These are phyloP conservation scores for Aureobasidium sp. DNA, from an alignment of 2,329 filamentous ascomycete species.

Conservation along the genomic window DNA sequence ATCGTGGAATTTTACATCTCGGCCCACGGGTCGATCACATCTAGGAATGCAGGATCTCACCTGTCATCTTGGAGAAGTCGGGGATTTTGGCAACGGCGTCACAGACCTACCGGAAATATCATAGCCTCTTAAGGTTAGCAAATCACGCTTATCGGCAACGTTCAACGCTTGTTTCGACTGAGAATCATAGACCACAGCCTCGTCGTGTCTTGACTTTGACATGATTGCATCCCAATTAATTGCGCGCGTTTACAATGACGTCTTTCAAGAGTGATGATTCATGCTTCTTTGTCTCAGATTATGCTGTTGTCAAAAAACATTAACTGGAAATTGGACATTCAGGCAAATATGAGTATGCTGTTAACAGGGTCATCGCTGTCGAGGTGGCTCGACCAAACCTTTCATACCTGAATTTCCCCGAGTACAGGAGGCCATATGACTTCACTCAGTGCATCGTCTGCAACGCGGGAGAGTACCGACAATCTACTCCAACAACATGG, in stretches of 20 bases:
- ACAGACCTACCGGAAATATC: not conserved
- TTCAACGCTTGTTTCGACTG: not conserved
- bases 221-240: too few species aligned
- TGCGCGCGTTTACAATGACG: not conserved
- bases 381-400: not conserved
- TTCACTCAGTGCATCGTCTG: not conserved
- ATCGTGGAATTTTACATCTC: not conserved
- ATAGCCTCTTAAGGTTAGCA: conserved; percentile 1
- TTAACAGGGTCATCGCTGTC: not conserved
- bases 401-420: not conserved
- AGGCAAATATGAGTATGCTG: not conserved
- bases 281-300: not conserved
- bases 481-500: conserved; percentile 14
- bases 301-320: not conserved
- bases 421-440: not conserved
- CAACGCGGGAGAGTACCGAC: conserved; percentile 1
- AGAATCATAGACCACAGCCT: not conserved
- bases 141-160: not conserved
- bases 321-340: not conserved
- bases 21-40: not conserved
- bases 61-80: not conserved
- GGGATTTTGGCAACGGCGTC: not conserved
- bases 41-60: not conserved
- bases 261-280: not conserved
- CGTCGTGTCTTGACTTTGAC: not conserved